Evolutionary conservation across 2,329 filamentous ascomycete genomes (phyloP), one percentile per base, ranked within the genome.

Genomic region (Fusarium tuaranense): DNA sequence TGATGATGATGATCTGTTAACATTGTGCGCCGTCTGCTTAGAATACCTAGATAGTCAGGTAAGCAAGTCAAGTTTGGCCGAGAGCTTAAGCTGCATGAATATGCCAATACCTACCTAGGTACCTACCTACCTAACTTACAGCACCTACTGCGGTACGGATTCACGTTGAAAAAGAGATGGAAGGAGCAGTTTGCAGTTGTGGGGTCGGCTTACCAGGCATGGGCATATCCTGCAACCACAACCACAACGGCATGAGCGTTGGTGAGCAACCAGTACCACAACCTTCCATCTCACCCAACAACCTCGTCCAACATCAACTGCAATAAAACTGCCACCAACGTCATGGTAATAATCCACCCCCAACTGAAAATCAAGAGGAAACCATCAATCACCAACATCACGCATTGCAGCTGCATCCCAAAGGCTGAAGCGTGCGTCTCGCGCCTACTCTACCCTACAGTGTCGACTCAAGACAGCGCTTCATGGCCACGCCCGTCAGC

Each of bases 371-470:
- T 30, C 25, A 30, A 51, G 5, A 16, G 20, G 25, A 51, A 30
- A 10, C 16, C 16, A 51, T 53, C 18, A 10, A 53, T 53, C 48
- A 53, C 48, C 48, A 53, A 53, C 27, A 53, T 32, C 48, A 32
- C 27, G n/a, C 27, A 53, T 53, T 27, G 48, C 25, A 32, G 27
- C 18, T 53, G 48, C 27, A n/a, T 25, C 48, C 7, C 48, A 53
- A 32, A 30, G 51, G 63, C 51, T 65, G n/a, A n/a, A 44, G n/a
- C 34, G 9, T 46, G 36, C 25, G 32, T 18, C 39, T 62, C 13
- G 32, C n/a, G 16, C 30, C 44, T 70, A 72, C 70, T 66, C 69
- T 72, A 62, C 39, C 48, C 25, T 61, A 60, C 53, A 73, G 25
- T 51, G 53, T 36, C 53, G 30, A 60, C 68, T 57, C 41, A 67